Base-by-base conservation (phyloP, 345 rosid species). In the Gossypium ekmanianum region DNA sequence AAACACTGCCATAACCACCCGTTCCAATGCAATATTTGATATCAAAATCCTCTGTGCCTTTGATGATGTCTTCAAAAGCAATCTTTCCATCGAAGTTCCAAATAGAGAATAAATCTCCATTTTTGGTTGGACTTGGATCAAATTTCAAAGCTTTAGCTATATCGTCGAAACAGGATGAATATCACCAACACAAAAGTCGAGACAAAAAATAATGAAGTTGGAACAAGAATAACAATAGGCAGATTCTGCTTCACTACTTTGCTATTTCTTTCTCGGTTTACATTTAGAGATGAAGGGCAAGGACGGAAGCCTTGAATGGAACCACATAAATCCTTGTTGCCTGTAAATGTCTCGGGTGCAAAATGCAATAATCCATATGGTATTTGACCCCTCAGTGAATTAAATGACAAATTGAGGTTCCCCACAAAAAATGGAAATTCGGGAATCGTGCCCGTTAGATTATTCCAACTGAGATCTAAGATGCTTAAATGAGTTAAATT, bases 61-160 rank as follows among this genome's bases (percentile, higher is more conserved):
- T 7, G 16, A 58, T 67, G 22, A 78, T 58, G 44, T 78, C 73
- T 34, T 78, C 45, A 17, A 27, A 73, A 10, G 54, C 74, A 11
- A 78, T 67, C 16, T 17, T 65, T 27, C 77, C 80, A 20, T 78
- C 73, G 14, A 34, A 78, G 11, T 57, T 45, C 80, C 72, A 72
- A 16, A 72, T 22, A 4, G 58, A 71, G 17, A 77, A 72, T 9
- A 50, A 1, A 61, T 70, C 79, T 34, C 34, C 64, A 41, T 11
- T 41, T 2, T 63, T 39, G 29, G 48, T 29, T 3, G 1, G 58
- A 11, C 0, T 71, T 7, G 14, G 11, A 8, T 55, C 58, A 55
- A 3, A 22, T 62, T 16, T 62, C 45, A 7, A 6, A 34, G 18
- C 17, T 62, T 34, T 62, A 2, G 45, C 67, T 29, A 7, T 14